Base-by-base conservation (phyloP, 2,329 filamentous ascomycete species). In the Ambrosiella cleistominuta region DNA sequence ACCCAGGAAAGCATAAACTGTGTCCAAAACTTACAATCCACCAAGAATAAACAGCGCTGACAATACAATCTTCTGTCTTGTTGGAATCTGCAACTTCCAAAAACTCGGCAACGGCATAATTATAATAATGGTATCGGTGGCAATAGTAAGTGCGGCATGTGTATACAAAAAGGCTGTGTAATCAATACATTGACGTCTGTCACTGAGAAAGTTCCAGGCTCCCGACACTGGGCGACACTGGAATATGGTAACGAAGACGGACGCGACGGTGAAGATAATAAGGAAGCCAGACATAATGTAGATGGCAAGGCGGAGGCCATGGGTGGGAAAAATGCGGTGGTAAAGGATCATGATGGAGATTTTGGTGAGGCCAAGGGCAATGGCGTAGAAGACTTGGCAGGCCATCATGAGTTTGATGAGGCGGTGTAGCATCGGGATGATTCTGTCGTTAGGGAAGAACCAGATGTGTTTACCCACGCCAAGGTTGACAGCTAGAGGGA, bases 271-370 rank as follows among this genome's bases (percentile, higher is more conserved):
- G 12, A 59, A 61, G 8, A 54, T 38, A 12, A 61, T 38, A 8
- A 45, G 66, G 65, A n/a, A 64, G 39, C 39, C 62, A 61, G 35
- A 69, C 63, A 49, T 61, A 3, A 64, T 55, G 53, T 63, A 66
- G 15, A 65, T 65, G 52, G 65, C 64, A 47, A 64, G 65, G 15
- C 65, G 63, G 36, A 68, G 59, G 58, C 63, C 64, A 53, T 55
- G 40, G 15, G 61, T 60, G 9, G 62, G 61, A 61, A 70, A 69
- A 12, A 69, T 68, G 11, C 65, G 65, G 8, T 66, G 63, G 61
- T 70, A 70, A 0, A 69, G 64, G 5, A 69, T 62, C 39, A 70
- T 62, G 38, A 70, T 66, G 37, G 66, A 68, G 53, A 65, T 63
- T 52, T 70, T 70, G 57, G 65, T 65, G 39, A 67, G 60, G 47